These are phyloP conservation scores for Golubevia sp. DNA, from an alignment of 1,284 basidiomycete species.

Conservation along the genomic window DNA sequence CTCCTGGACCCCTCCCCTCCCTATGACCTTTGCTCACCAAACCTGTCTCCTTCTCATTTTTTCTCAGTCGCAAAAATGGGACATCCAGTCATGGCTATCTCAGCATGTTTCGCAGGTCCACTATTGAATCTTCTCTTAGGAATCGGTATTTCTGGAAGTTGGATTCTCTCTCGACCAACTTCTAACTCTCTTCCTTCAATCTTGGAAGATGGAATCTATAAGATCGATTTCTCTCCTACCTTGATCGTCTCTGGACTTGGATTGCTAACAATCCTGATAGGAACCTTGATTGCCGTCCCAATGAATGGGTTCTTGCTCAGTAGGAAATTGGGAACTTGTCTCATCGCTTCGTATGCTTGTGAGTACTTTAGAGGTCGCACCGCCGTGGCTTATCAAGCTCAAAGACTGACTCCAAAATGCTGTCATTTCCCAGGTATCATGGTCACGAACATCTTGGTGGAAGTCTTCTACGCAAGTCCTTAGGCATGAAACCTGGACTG, in stretches of 20 bases:
- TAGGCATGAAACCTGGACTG: too few species aligned
- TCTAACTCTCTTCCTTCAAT: neutral
- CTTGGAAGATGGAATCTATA: conserved; percentile 63
- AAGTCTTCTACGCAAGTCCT: too few species aligned
- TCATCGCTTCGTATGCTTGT: conserved; percentile 80
- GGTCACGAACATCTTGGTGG: too few species aligned
- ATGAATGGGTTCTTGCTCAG: conserved; percentile 80
- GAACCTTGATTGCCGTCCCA: conserved; percentile 83
- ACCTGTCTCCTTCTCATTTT: neutral
- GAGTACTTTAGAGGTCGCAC: too few species aligned
- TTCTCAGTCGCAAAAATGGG: conserved; percentile 29
- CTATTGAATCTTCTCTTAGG: conserved; percentile 97
- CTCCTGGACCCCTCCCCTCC: neutral
- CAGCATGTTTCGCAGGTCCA: conserved; percentile 89
- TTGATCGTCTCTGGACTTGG: conserved; percentile 81
- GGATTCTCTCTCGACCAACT: conserved; percentile 14
- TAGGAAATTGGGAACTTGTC: conserved; percentile 75
- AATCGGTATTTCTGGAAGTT: conserved; percentile 74
- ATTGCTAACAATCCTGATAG: conserved; percentile 73
- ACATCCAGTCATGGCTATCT: conserved; percentile 67
- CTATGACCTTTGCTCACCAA: neutral
- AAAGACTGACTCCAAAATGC: too few species aligned
- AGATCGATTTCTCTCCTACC: conserved; percentile 78
- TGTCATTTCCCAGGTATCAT: too few species aligned
- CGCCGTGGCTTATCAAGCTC: too few species aligned